phyloP scores from a whole-genome alignment of 1,284 basidiomycete genomes.

The Leccinum solheimii region DNA sequence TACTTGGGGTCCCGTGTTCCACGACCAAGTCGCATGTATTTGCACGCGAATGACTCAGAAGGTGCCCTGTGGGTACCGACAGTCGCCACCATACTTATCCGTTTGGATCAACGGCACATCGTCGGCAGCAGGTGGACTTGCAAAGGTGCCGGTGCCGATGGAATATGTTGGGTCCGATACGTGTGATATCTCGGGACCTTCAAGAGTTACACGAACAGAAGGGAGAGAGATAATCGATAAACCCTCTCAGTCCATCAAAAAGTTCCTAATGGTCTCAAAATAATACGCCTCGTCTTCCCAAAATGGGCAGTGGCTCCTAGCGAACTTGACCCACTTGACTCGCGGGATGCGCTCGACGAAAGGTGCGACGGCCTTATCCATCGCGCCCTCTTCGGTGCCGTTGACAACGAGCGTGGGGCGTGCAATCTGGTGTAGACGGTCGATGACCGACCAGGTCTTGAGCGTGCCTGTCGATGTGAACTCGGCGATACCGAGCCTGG shows the following conservation, averaged over 20 bases:
- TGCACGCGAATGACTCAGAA: neutral
- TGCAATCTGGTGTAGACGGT: constrained; percentile 33
- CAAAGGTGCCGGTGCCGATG: neutral
- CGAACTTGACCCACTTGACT: constrained; percentile 36
- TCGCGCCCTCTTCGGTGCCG: constrained; percentile 32
- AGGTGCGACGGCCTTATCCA: constrained; percentile 29
- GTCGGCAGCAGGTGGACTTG: neutral
- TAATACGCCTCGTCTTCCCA: constrained; percentile 34
- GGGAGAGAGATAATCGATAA: neutral
- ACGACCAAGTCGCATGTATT: neutral
- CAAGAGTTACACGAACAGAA: neutral
- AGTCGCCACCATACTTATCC: neutral
- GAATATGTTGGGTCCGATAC: neutral
- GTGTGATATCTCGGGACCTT: neutral
- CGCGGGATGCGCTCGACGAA: constrained; percentile 33
- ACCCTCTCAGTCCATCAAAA: constrained; percentile 9
- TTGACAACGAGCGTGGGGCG: constrained; percentile 37
- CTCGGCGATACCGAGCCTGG: constrained; percentile 37
- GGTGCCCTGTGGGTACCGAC: neutral
- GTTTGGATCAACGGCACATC: neutral
- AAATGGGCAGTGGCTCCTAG: constrained; percentile 32
- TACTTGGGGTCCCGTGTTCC: neutral
- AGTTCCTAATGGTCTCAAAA: constrained; percentile 18
- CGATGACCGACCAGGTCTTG: constrained; percentile 35
- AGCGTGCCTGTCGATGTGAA: constrained; percentile 34